Conservation (phyloP, 441 rosid species). For the Mallotus japonicus region DNA sequence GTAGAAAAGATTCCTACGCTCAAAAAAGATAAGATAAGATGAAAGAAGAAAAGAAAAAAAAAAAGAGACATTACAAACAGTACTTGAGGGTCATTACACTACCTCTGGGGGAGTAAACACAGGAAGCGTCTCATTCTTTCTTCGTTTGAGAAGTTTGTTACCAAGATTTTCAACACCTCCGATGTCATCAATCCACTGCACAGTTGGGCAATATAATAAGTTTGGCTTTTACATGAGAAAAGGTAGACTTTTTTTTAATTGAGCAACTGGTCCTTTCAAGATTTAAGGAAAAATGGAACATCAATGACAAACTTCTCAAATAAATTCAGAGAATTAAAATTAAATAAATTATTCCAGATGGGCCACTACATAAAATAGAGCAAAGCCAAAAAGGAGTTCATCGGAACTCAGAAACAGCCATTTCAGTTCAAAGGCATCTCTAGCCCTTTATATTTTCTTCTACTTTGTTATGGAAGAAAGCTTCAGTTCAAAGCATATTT, state of each 20-base stretch:
- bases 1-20: neutral
- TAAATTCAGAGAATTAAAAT: neutral
- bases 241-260: neutral
- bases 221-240: neutral
- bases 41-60: neutral
- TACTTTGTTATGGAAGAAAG: too few species aligned
- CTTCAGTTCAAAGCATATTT: too few species aligned
- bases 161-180: slow-evolving; percentile 83
- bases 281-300: neutral
- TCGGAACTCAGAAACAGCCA: neutral
- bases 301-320: neutral
- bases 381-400: neutral
- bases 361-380: neutral
- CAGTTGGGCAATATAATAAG: slow-evolving; percentile 7
- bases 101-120: slow-evolving; percentile 81
- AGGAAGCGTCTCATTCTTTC: slow-evolving; percentile 59
- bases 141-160: slow-evolving; percentile 57
- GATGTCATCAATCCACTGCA: slow-evolving; percentile 81
- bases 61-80: neutral
- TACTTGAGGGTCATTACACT: slow-evolving; percentile 11
- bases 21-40: neutral
- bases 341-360: neutral
- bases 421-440: neutral
- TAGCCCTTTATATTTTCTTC: neutral
- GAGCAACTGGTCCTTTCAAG: neutral